These are phyloP conservation scores for Alloteropsis semialata DNA, from an alignment of 176 grass and related monocot species.

Conservation along the genomic window DNA sequence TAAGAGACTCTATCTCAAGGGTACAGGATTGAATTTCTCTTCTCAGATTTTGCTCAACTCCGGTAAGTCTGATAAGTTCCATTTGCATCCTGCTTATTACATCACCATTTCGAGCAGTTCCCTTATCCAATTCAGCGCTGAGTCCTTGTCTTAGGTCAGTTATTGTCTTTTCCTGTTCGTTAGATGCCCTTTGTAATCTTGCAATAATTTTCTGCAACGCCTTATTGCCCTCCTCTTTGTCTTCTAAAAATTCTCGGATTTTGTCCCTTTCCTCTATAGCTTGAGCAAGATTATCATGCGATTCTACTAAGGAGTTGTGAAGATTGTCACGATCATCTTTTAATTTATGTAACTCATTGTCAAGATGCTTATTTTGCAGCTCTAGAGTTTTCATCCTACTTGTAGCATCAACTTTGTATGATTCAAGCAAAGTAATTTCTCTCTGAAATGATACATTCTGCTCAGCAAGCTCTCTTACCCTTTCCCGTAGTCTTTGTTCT, in stretches of 20 bases:
- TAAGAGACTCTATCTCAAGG: constrained; percentile 56
- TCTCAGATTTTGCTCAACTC: constrained; percentile 68
- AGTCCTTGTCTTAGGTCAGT: constrained; percentile 51
- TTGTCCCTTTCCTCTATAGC: constrained; percentile 41
- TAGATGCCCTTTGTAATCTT: constrained; percentile 52
- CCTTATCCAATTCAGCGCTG: constrained; percentile 40
- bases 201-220: constrained; percentile 53
- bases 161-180: constrained; percentile 77
- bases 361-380: constrained; percentile 47
- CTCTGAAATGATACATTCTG: constrained; percentile 74
- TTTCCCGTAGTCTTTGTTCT: constrained; percentile 59
- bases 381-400: constrained; percentile 39
- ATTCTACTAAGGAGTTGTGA: constrained; percentile 24
- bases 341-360: constrained; percentile 38
- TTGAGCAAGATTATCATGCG: constrained; percentile 33
- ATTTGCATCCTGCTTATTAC: constrained; percentile 36
- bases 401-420: constrained; percentile 19
- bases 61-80: constrained; percentile 66
- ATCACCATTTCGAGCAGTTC: constrained; percentile 35
- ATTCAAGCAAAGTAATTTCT: constrained; percentile 57
- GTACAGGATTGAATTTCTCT: constrained; percentile 51
- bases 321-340: constrained; percentile 36
- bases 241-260: constrained; percentile 45
- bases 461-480: constrained; percentile 77
- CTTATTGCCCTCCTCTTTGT: constrained; percentile 49